Evolutionary conservation across 2,329 filamentous ascomycete genomes (phyloP).

Genomic region (Neofusicoccum laricinum): DNA sequence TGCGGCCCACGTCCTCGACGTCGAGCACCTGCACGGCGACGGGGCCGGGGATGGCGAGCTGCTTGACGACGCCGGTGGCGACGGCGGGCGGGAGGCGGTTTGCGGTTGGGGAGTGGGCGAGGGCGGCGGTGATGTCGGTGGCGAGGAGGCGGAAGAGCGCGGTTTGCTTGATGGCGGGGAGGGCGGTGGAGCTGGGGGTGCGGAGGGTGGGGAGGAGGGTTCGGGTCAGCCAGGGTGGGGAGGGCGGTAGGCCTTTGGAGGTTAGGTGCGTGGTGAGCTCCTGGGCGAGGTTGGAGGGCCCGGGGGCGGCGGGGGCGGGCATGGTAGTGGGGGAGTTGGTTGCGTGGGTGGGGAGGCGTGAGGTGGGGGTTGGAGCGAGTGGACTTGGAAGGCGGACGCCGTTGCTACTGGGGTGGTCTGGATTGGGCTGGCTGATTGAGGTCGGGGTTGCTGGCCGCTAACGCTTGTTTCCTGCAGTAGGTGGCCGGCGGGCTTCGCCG

Average conservation of each 20-base stretch:
- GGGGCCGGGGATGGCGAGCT: constrained; percentile 57
- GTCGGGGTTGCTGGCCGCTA: background rate
- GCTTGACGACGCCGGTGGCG: constrained; percentile 51
- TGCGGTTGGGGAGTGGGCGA: constrained; percentile 37
- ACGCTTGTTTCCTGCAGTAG: too few relatives aligned
- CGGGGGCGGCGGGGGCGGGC: constrained; percentile 45
- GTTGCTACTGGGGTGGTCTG: too few relatives aligned
- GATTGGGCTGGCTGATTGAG: too few relatives aligned
- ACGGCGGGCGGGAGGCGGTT: constrained; percentile 57
- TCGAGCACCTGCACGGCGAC: constrained; percentile 81
- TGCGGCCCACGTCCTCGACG: constrained; percentile 76
- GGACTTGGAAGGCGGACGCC: too few relatives aligned
- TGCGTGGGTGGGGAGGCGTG: background rate
- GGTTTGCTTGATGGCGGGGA: constrained; percentile 73
- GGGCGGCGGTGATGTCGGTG: constrained; percentile 68
- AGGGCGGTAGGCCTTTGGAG: constrained; percentile 56
- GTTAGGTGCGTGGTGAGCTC: constrained; percentile 54
- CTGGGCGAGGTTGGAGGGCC: constrained; percentile 28
- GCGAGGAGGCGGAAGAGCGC: constrained; percentile 77
- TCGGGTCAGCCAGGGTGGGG: constrained; percentile 59
- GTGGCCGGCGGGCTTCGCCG: background rate
- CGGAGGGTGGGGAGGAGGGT: constrained; percentile 54
- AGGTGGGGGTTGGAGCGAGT: background rate
- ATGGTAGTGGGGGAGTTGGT: constrained; percentile 40
- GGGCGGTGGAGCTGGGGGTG: constrained; percentile 52